Evolutionary conservation across 2,329 filamentous ascomycete genomes (phyloP), one percentile per base, ranked within the genome.

Genomic region (Sclerotinia spermophila): DNA sequence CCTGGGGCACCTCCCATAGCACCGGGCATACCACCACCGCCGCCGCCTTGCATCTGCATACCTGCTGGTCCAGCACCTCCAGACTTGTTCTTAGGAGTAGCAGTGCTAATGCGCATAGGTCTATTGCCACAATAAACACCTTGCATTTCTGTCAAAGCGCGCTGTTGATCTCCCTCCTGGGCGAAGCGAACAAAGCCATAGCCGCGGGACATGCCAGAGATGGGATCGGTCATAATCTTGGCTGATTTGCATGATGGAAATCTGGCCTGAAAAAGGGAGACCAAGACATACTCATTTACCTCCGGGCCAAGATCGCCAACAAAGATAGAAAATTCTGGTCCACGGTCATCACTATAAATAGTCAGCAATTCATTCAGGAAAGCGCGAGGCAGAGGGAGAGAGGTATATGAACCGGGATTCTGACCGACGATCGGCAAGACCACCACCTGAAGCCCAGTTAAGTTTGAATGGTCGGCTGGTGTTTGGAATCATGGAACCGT

Each of bases 161-260:
- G 93, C 85, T 99, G 95, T 85, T 98, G 95, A 79, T 99, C 96
- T 76, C 90, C 88, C 84, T 98, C 95, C 76, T 97, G 93, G 67
- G 93, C 93, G 84, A 99, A 99, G 76, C 96, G 93, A 68, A 99
- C 96, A 78, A 99, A 99, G 61, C 96, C 96, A 79, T 99, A 99
- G 70, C 96, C 96, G 74, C 96, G 94, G 74, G 94, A 97, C 88
- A 98, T 95, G 77, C 96, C 96, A 74, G 92, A 97, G 83, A 98
- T 96, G 73, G 96, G 95, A 79, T 99, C 96, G 72, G 95, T 97
- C 96, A 99, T 99, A 83, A 99, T 99, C 87, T 99, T 99, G 79
- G 96, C 96, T 51, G 94, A 97, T 86, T 98, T 98, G 92, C 95
- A 98, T 13, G 94, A 97, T 0, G 92, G 92, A 86, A 97, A 99